Base-by-base conservation (phyloP, 305 asterid genomes). In the Stenogyne calaminthoides region DNA sequence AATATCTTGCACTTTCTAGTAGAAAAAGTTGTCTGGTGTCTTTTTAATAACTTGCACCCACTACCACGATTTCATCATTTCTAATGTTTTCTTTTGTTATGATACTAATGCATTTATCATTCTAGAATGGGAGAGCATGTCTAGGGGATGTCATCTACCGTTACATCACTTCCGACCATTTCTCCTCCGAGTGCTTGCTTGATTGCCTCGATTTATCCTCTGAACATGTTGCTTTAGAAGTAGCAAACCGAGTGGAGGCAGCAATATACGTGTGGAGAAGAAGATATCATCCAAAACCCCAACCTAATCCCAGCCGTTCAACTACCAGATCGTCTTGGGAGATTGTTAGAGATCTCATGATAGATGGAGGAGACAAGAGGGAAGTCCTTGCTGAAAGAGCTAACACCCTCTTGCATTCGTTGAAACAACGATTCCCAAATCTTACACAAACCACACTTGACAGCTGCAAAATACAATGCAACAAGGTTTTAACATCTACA, bases 141-240 rank as follows among this genome's bases (percentile, higher is more conserved):
- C 73, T 94, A n/a, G 99, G 99, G 68, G 99, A 94, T 60, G 89
- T 89, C 51, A 90, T 92, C 76, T 90, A 94, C 72, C 95, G 92
- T 11, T 94, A 90, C 84, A 86, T 92, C 67, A 89, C 89, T 5
- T 88, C 98, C 6, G 97, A 92, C 6, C 88, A 88, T 60, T 94
- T 92, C 88, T 92, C 97, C 39, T 78, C 97, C 0, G 97, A 94
- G 69, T 85, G 93, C 82, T 78, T 92, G 89, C 97, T 92, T 7
- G 97, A 92, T 81, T 90, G 95, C 74, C 89, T 90, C 7, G 98
- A 92, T 76, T 76, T 90, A 25, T 84, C 98, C 1, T 85, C 93
- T 5, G 98, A 92, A 72, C 91, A 86, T 32, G 81, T 81, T 72
- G 91, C 97, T 59, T 54, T 90, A 39, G 98, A 92, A 74, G 80